Conservation (phyloP, 768 basidiomycete species). For the Daedaleopsis nitida region DNA sequence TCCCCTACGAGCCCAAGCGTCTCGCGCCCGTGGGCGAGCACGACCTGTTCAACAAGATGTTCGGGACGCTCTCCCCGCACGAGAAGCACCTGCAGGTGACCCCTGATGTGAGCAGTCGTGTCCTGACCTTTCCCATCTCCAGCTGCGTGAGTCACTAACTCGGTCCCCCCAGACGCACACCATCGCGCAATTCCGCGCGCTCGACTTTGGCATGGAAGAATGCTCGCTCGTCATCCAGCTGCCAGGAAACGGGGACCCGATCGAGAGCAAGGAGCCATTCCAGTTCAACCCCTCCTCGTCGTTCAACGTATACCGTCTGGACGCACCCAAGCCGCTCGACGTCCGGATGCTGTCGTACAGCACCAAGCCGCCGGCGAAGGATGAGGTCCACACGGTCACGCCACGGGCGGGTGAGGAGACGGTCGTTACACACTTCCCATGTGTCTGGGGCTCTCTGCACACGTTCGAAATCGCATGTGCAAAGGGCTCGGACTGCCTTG, state of each 20-base stretch:
- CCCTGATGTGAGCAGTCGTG: slow-evolving; percentile 11
- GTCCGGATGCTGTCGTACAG: slow-evolving; percentile 22
- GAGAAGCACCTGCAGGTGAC: slow-evolving; percentile 26
- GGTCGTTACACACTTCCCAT: slow-evolving; percentile 25
- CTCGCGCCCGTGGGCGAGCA: slow-evolving; percentile 26
- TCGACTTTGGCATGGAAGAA: slow-evolving; percentile 32
- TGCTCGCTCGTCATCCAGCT: slow-evolving; percentile 29
- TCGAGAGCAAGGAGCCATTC: slow-evolving; percentile 21
- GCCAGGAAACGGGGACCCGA: slow-evolving; percentile 15
- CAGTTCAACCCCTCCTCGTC: slow-evolving; percentile 4
- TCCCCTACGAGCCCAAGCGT: slow-evolving; percentile 20
- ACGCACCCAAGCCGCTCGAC: slow-evolving; percentile 21
- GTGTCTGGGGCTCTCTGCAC: slow-evolving; percentile 24
- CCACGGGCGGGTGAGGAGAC: slow-evolving; percentile 22
- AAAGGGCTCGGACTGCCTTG: slow-evolving; percentile 20
- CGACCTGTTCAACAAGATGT: slow-evolving; percentile 15
- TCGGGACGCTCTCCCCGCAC: slow-evolving; percentile 23
- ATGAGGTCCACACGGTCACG: slow-evolving; percentile 17
- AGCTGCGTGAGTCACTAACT: not conserved
- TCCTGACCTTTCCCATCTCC: not conserved
- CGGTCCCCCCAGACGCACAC: slow-evolving; percentile 20
- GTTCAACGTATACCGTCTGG: slow-evolving; percentile 23
- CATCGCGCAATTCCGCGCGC: slow-evolving; percentile 28
- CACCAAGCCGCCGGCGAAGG: slow-evolving; percentile 16
- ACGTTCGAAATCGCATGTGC: slow-evolving; percentile 27